Conservation (phyloP, 208 protist species). For the Crithidia sp. region DNA sequence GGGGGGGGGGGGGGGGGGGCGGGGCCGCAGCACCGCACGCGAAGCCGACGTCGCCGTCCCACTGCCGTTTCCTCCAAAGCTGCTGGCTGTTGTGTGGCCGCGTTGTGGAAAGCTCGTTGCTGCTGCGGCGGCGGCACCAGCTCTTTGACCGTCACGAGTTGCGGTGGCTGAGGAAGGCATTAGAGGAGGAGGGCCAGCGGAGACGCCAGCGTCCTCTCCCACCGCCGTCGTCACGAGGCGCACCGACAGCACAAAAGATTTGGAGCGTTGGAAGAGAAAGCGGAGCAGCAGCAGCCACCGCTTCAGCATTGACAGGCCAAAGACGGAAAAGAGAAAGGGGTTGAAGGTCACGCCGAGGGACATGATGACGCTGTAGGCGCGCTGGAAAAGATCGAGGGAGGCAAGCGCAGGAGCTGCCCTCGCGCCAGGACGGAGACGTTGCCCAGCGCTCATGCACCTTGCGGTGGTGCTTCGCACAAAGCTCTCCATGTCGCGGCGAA, state of each 20-base stretch:
- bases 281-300: slow-evolving; percentile 75
- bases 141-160: too few relatives aligned
- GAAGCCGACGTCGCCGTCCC: not conserved
- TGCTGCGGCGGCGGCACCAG: too few relatives aligned
- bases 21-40: too few relatives aligned
- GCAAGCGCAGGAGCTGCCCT: not conserved
- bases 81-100: too few relatives aligned
- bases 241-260: slow-evolving; percentile 52
- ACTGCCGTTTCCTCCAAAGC: too few relatives aligned
- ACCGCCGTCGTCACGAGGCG: not conserved
- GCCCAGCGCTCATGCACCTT: too few relatives aligned
- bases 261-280: slow-evolving; percentile 63
- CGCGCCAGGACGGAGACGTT: not conserved
- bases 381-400: slow-evolving; percentile 54
- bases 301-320: slow-evolving; percentile 70
- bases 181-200: too few relatives aligned
- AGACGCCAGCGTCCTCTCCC: not conserved
- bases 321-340: slow-evolving; percentile 76
- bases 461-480: not conserved
- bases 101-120: too few relatives aligned
- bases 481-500: slow-evolving; percentile 27
- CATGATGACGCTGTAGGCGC: slow-evolving; percentile 76
- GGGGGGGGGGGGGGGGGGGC: too few relatives aligned
- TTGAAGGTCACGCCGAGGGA: slow-evolving; percentile 87
- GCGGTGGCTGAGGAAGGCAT: too few relatives aligned